phyloP scores from a whole-genome alignment of 208 protist genomes.

The Endotrypanum monterogeii region DNA sequence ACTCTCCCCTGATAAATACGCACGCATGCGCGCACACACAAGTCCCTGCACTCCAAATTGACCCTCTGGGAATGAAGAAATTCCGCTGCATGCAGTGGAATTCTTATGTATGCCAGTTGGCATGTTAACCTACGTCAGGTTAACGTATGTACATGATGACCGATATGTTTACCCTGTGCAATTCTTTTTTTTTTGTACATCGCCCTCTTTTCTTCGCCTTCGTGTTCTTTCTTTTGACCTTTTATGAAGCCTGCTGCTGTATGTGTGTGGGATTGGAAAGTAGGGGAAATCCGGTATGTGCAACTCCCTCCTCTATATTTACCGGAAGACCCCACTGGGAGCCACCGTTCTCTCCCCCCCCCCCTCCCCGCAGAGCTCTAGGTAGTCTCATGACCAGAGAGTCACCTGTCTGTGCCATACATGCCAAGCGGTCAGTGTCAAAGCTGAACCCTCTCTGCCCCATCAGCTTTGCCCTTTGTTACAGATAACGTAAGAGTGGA shows the following conservation, averaged over 20 bases:
- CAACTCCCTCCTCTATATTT: too few species aligned
- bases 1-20: background rate
- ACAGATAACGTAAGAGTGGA: background rate
- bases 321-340: too few species aligned
- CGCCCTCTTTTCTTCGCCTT: background rate
- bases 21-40: background rate
- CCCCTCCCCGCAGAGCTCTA: too few species aligned
- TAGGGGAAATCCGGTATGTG: too few species aligned
- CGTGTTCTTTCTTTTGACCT: background rate
- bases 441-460: background rate
- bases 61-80: background rate
- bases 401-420: too few species aligned
- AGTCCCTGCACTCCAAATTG: background rate
- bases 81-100: background rate
- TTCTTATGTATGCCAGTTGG: background rate
- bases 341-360: background rate
- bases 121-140: background rate
- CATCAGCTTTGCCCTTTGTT: background rate
- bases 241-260: background rate
- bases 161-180: too few species aligned
- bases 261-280: too few species aligned
- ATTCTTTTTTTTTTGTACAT: background rate
- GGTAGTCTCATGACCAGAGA: too few species aligned
- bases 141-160: constrained; percentile 3
- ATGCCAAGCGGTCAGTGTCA: too few species aligned